Conservation (phyloP, 495 filamentous ascomycete species). For the Podospora tetraspora region DNA sequence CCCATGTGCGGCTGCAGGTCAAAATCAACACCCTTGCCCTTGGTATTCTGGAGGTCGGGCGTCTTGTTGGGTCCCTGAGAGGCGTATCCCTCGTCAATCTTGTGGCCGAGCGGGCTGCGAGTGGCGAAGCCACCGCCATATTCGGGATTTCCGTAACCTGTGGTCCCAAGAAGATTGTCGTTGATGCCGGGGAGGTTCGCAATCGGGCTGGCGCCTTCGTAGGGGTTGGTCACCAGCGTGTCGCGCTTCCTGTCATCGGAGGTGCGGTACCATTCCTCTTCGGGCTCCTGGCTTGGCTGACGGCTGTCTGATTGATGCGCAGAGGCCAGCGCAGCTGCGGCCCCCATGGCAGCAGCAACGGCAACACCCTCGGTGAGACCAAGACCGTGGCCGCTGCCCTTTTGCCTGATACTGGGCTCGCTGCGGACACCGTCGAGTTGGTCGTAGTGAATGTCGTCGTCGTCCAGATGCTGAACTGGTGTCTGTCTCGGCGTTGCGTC, state of each 20-base stretch:
- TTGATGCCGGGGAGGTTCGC: slow-evolving; percentile 48
- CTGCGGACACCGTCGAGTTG: slow-evolving; percentile 21
- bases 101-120: slow-evolving; percentile 41
- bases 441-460: slow-evolving; percentile 31
- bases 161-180: slow-evolving; percentile 38
- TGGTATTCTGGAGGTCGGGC: slow-evolving; percentile 48
- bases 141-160: slow-evolving; percentile 30
- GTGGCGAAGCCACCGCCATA: slow-evolving; percentile 41
- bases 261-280: slow-evolving; percentile 52
- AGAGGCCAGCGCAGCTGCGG: slow-evolving; percentile 41
- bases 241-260: slow-evolving; percentile 52
- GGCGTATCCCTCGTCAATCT: slow-evolving; percentile 81
- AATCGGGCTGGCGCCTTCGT: slow-evolving; percentile 51
- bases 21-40: slow-evolving; percentile 55
- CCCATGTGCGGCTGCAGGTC: slow-evolving; percentile 52
- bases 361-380: slow-evolving; percentile 25
- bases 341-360: slow-evolving; percentile 38
- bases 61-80: slow-evolving; percentile 72
- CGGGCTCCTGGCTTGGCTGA: slow-evolving; percentile 45
- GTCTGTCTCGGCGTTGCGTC: slow-evolving; percentile 37
- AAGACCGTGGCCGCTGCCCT: slow-evolving; percentile 23
- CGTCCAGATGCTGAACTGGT: slow-evolving; percentile 30
- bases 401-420: slow-evolving; percentile 10
- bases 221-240: slow-evolving; percentile 53
- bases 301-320: slow-evolving; percentile 41